Evolutionary conservation across 2,329 filamentous ascomycete genomes (phyloP), one percentile per base, ranked within the genome.

Genomic region (Alternaria metachromatica): DNA sequence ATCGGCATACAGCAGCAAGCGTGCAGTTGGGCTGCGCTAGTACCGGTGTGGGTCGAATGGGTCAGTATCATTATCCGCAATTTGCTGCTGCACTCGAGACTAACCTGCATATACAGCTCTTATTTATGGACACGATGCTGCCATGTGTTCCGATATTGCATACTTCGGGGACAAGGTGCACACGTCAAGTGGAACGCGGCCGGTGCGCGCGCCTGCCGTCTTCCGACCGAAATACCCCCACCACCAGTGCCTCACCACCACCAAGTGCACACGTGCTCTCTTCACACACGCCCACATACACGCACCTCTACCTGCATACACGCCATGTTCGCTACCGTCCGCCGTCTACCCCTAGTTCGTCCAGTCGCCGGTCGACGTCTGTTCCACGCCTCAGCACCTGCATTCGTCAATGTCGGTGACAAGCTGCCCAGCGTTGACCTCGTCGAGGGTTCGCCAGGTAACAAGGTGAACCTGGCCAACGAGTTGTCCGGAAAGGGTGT

Each of bases 371-470:
- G 67, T 62, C 70, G 68, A 56, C 72, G 72, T 65, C 69, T 74
- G 15, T 94, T 94, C 84, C 90, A 93, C 83, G 83, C 85, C 67
- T 88, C 90, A 37, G 81, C 87, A 50, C 85, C 85, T 51, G 84
- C 84, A 46, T 83, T 88, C 69, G 91, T 98, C 78, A 87, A 91
- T 74, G 89, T 89, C 64, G 94, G 94, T 76, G 94, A 97, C 80
- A 82, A 86, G 70, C 85, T 98, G 59, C 96, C 95, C 48, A 83
- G 89, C 80, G 82, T 95, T 62, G 89, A 94, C 68, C 89, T 92
- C 54, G 87, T 97, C 72, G 90, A 98, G 83, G 87, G 88, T 82
- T 94, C 91, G n/a, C 95, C 95, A 1, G 93, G 92, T 65, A 96
- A 94, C 87, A 96, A 94, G 82, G 89, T 98, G 80, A 95, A 93